phyloP scores from a whole-genome alignment of 2,329 filamentous ascomycete genomes.

The Colletotrichum simmondsii region DNA sequence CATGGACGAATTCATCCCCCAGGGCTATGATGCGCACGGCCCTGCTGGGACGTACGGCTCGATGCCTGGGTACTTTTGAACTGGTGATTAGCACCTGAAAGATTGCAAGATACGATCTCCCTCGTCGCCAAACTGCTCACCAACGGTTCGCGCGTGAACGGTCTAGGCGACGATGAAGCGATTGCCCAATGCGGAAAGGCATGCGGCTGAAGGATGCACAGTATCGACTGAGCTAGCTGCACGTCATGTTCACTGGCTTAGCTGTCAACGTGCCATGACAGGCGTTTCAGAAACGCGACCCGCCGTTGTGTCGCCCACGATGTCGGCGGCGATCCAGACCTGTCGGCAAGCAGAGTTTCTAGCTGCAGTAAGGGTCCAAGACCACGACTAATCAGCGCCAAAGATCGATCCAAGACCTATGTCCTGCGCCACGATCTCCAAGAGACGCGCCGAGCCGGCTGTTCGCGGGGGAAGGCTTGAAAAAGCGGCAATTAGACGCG shows the following conservation, averaged over 20 bases:
- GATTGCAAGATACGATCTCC: background rate
- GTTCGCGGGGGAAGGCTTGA: background rate
- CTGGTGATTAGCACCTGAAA: too few species aligned
- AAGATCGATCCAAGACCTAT: background rate
- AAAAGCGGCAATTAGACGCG: background rate
- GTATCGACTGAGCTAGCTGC: background rate
- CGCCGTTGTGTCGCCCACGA: background rate
- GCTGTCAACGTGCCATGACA: background rate
- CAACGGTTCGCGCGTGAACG: background rate
- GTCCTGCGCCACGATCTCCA: background rate
- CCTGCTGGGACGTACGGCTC: background rate
- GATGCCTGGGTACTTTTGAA: constrained; percentile 12
- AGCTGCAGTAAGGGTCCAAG: background rate
- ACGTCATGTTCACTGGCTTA: background rate
- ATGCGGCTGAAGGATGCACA: background rate
- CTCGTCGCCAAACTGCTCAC: background rate
- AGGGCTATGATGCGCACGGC: background rate
- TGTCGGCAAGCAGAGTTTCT: background rate
- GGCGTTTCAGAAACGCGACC: background rate
- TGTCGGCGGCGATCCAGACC: background rate
- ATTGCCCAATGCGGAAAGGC: background rate
- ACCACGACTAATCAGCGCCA: background rate
- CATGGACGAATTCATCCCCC: constrained; percentile 17
- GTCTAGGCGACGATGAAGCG: background rate
- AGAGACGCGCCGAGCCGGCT: background rate